Base-by-base conservation (phyloP, 2,329 filamentous ascomycete genomes). In the Hirsutella rhossiliensis region DNA sequence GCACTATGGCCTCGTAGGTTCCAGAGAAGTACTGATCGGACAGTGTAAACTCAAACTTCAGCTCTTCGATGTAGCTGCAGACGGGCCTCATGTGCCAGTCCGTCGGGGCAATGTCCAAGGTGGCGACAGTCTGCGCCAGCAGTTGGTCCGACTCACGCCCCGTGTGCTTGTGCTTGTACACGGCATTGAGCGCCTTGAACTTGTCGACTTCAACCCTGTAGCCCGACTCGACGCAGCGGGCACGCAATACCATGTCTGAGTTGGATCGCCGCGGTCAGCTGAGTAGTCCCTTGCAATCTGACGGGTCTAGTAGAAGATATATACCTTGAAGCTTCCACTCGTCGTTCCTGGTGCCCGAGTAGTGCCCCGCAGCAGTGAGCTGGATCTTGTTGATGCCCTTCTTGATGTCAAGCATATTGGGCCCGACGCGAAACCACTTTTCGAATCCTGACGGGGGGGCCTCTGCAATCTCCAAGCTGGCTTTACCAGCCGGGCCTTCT, bases 71-170 rank as follows among this genome's bases (percentile, higher is more conserved):
- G n/a, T 27, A 20, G 20, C 17, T 23, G 23, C 41, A 42, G n/a
- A 31, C 30, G 3, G 41, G 41, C 4, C 32, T 17, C 31, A 42
- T 36, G 41, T 36, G 41, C 41, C 41, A 42, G 23, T 42, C 41
- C 2, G 18, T 7, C 9, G 19, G 41, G 15, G 20, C 32, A 18
- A 42, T 17, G 4, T 42, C 41, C 3, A 42, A 36, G 2, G 41
- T 42, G 5, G 41, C 41, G 17, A 42, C 41, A 2, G 32, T 42
- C 20, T 42, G 30, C n/a, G 31, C 15, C 18, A 27, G n/a, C 31
- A 36, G 9, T 20, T 36, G 30, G 19, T 28, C 31, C 12, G 41
- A 28, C 5, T 17, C 13, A 11, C 27, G 7, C 2, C 31, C 30
- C 11, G 41, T 28, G 23, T 11, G 6, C 11, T 34, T 23, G 31